A percentile compares a stretch with the other conserved stretches of the same genome.
Conservation (phyloP, 2,329 filamentous ascomycete species). For the Apiospora aurea region DNA sequence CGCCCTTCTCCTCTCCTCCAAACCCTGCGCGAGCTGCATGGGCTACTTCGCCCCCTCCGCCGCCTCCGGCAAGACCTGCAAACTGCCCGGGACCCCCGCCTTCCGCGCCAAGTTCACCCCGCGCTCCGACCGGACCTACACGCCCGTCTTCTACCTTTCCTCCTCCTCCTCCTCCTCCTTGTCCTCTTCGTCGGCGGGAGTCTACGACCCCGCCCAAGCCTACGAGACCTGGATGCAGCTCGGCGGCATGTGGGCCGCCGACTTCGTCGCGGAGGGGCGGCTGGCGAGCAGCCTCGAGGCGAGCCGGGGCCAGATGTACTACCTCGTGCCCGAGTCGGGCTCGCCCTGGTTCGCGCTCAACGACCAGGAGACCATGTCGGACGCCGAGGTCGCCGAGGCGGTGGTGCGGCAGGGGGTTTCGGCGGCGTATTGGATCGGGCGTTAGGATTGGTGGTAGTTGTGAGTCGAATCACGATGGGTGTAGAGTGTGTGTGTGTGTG, state of each 20-base stretch:
- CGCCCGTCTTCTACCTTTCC: constrained; percentile 40
- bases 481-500: no score
- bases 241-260: constrained; percentile 37
- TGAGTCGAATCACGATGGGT: no score
- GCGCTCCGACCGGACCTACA: constrained; percentile 39
- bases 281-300: constrained; percentile 31
- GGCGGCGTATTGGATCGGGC: constrained; percentile 40
- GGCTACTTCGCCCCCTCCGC: constrained; percentile 37
- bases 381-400: constrained; percentile 40
- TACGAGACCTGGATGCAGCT: constrained; percentile 37
- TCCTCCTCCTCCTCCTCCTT: neutral
- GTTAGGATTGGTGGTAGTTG: no score
- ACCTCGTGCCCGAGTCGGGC: constrained; percentile 33
- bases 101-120: constrained; percentile 43
- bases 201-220: constrained; percentile 32
- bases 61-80: constrained; percentile 33
- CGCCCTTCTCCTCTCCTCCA: constrained; percentile 37
- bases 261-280: constrained; percentile 28
- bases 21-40: constrained; percentile 40
- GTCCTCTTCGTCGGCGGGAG: neutral
- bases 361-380: constrained; percentile 41
- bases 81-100: constrained; percentile 33
- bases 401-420: constrained; percentile 36
- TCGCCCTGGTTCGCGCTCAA: constrained; percentile 40
- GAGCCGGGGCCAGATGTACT: constrained; percentile 37